Evolutionary conservation across 108 stramenopile genomes (phyloP).

Genomic region (Cyclotella distinguenda): DNA sequence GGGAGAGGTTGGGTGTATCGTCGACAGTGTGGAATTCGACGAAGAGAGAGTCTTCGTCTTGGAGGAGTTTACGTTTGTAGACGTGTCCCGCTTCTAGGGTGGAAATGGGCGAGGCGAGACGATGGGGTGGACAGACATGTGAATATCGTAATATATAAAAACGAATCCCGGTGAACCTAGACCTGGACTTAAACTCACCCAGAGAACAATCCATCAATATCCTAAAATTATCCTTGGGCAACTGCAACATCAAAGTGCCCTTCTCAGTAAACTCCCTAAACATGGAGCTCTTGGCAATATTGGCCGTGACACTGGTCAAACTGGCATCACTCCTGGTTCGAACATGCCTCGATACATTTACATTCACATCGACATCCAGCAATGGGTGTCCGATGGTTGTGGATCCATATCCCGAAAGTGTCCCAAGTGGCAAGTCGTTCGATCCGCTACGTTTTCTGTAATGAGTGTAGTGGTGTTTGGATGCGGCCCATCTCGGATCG

Average conservation of each 20-base stretch:
- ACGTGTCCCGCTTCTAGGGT: conserved; percentile 31
- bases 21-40: conserved; percentile 48
- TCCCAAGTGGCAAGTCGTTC: not conserved
- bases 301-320: conserved; percentile 31
- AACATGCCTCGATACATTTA: conserved; percentile 10
- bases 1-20: conserved; percentile 6
- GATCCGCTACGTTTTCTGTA: conserved; percentile 17
- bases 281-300: conserved; percentile 64
- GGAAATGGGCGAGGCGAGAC: not conserved
- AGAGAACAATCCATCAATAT: conserved; percentile 55
- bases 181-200: conserved; percentile 2
- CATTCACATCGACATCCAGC: not conserved
- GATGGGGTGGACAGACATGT: not conserved
- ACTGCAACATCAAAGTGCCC: conserved; percentile 62
- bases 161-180: too few relatives aligned
- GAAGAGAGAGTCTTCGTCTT: conserved; percentile 39
- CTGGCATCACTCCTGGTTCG: conserved; percentile 34
- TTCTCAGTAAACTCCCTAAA: conserved; percentile 57
- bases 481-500: conserved; percentile 37
- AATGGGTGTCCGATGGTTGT: not conserved
- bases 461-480: conserved; percentile 19
- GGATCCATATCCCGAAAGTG: conserved; percentile 6
- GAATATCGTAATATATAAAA: not conserved
- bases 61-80: conserved; percentile 46
- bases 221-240: conserved; percentile 60